Evolutionary conservation across 2,329 filamentous ascomycete species (phyloP).

Genomic region (Didymella exigua): DNA sequence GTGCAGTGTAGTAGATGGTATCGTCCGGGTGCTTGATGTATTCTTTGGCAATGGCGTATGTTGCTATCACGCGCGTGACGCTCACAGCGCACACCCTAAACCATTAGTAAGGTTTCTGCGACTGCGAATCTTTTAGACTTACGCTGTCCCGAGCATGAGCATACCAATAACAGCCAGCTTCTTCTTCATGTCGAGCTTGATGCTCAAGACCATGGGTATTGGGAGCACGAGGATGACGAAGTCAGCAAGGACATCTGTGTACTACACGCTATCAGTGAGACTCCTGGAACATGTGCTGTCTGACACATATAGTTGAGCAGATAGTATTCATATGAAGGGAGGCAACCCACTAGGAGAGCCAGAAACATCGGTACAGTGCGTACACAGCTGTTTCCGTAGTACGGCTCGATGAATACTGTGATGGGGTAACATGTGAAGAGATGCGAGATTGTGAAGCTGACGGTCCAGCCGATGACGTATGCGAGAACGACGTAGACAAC

Average conservation of each 20-base stretch:
- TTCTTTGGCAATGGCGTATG: conserved; percentile 26
- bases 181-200: conserved; percentile 26
- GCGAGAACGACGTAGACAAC: conserved; percentile 28
- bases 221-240: conserved; percentile 31
- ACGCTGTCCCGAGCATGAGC: conserved; percentile 30
- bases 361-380: conserved; percentile 32
- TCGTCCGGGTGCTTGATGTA: conserved; percentile 29
- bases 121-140: not conserved
- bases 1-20: conserved; percentile 34
- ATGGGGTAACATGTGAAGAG: conserved; percentile 39
- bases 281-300: not conserved
- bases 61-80: conserved; percentile 28
- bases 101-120: not conserved
- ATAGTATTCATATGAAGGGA: too few relatives aligned
- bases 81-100: conserved; percentile 30
- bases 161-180: conserved; percentile 31
- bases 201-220: conserved; percentile 32
- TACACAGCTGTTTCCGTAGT: conserved; percentile 32
- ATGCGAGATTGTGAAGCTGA: conserved; percentile 32
- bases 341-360: conserved; percentile 27
- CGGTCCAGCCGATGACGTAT: conserved; percentile 31
- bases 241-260: conserved; percentile 30
- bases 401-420: conserved; percentile 35
- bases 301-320: too few relatives aligned
- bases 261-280: conserved; percentile 15